Evolutionary conservation across 2,329 filamentous ascomycete species (phyloP), one percentile per base, ranked within the genome.

Genomic region (Penicillium sp.): DNA sequence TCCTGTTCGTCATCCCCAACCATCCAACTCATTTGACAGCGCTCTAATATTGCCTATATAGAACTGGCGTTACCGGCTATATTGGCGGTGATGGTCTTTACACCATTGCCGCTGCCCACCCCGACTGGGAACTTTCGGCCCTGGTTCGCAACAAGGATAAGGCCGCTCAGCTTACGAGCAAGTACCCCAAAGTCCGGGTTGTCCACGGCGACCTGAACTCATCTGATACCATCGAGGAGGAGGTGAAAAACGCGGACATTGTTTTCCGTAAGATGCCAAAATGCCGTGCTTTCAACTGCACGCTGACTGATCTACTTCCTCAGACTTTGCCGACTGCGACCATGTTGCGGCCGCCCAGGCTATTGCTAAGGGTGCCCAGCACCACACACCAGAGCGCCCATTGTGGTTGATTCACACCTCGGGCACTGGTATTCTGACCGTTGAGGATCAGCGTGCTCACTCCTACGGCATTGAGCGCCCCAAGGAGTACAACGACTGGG

Each of bases 71-170:
- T 4, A 76, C 74, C 11, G 75, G 75, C 20, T 78, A 77, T 51
- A 76, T 78, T 33, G 75, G 75, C 4, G 75, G 76, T 20, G 73
- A 75, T 35, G 65, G 69, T 26, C 63, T 78, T n/a, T 70, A 71
- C 44, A 61, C 63, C 4, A 51, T 78, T 23, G 57, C 59, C 27
- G 60, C 69, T 30, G 56, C 65, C 4, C 73, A 77, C 47, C 70
- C 71, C 3, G 69, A 74, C 31, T 75, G 70, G 65, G 59, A 73
- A 27, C 49, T 71, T 35, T 65, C 68, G 0, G 66, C 62, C 26
- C 56, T 74, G 4, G 67, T 74, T 16, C 68, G 72, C 13, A 71
- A 57, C 47, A 62, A 65, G 41, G 63, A 69, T 10, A 70, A 71
- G 48, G 70, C 65, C 11, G 56, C 57, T 21, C 59, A 66, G 35